Evolutionary conservation across 805 yeast genomes (phyloP), one percentile per base, ranked within the genome.

Genomic region (Yamadazyma ubonensis): DNA sequence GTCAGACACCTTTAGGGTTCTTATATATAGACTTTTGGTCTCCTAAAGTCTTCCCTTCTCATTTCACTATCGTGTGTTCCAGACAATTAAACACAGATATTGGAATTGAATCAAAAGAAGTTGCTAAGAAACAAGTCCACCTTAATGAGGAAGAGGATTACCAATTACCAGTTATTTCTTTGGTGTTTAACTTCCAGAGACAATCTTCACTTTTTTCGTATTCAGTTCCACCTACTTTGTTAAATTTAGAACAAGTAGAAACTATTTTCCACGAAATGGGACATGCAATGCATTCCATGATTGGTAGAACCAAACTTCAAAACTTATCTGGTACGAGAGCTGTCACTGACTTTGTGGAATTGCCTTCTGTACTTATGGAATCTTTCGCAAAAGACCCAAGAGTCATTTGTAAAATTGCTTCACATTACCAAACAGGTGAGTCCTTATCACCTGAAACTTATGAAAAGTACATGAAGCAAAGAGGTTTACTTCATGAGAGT

Each of bases 191-290:
- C 55, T 91, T 93, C 57, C 63, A 67, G 1, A 67, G 65, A 62
- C 21, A 31, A 15, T 16, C 44, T 14, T 21, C 39, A 16, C 23
- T 37, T 12, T 23, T 22, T 17, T 33, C 34, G 4, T 30, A 28
- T 12, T 26, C 36, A 2, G 20, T n/a, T 7, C 18, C 22, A 3
- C 75, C 78, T 16, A 81, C 90, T 21, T 65, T 86, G 14, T 62
- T 91, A 28, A 70, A 82, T 9, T 70, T 86, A 42, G 76, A 73
- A 42, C 98, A 93, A 53, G 89, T 91, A 15, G 96, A 91, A 52
- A 93, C 99, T 0, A 66, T 93, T 14, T 93, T 93, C 67, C 99
- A 93, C 62, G 99, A 93, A 63, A 89, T 93, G 96, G 99, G 99
- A 0, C 99, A 93, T 61, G 98, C 98, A 1, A 85, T 93, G 78